Base-by-base conservation (phyloP, 2,329 filamentous ascomycete species). In the Monilinia laxa region DNA sequence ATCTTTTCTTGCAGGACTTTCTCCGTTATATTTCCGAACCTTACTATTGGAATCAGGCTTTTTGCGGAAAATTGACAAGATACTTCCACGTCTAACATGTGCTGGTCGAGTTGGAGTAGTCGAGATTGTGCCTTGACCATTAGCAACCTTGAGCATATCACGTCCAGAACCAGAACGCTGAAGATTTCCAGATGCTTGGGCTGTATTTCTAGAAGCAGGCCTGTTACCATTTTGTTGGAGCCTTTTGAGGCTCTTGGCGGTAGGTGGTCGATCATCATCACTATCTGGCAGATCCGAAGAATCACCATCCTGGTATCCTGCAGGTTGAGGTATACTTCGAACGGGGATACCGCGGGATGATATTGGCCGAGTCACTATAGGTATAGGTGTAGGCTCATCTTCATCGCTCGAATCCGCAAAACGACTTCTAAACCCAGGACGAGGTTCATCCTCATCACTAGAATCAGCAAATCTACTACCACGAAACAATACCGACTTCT, bases 401-500 rank as follows among this genome's bases (percentile, higher is more conserved):
- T 89, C 87, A 69, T 88, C 87, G 69, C 90, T 86, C 4, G 88
- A 87, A 76, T 89, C 85, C 4, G 75, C 81, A 68, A 90, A 86
- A 0, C 87, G 81, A 70, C 84, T 86, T 9, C 78, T 74, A 67
- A 78, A 76, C 4, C 71, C 58, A 25, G 72, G 70, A 40, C 70
- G 70, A 20, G 69, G 73, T 65, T 72, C 73, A 38, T 77, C 75
- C 56, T 77, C 75, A 35, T 77, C 76, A 53, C 75, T 77, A 2
- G 76, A 77, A 63, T 77, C 76, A 4, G 65, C 73, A 59, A 78
- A 78, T 28, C 76, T 70, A 31, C 75, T 74, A 40, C 68, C 35
- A 6, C 69, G 62, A 42, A 14, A 42, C 4, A 63, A 58, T 31
- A 62, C 47, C 14, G 69, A 52, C 53, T 69, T 75, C 55, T 62